These are phyloP conservation scores for Candida peoriensis DNA, from an alignment of 805 yeast species.

Conservation along the genomic window DNA sequence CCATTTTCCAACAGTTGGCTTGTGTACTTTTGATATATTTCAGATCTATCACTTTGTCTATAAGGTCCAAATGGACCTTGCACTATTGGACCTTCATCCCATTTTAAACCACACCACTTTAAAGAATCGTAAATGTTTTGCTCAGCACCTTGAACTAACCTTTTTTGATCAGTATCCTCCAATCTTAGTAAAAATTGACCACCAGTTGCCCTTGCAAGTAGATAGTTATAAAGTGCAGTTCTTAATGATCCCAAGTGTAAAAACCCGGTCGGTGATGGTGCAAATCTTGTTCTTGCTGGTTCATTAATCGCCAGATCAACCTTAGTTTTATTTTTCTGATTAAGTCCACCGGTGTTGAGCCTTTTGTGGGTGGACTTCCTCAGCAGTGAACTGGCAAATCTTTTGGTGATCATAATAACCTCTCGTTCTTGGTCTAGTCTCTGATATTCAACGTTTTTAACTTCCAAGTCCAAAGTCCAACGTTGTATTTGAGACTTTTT, in stretches of 20 bases:
- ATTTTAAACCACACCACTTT: constrained; percentile 65
- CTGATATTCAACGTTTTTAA: no score
- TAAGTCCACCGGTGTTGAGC: no score
- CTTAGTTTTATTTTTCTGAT: no score
- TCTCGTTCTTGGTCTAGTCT: no score
- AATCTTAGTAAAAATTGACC: constrained; percentile 80
- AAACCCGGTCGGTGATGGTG: constrained; percentile 97
- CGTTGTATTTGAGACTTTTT: no score
- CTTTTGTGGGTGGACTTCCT: constrained; percentile 5
- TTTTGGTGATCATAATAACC: no score
- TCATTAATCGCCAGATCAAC: no score
- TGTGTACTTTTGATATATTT: constrained; percentile 59
- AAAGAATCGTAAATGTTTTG: constrained; percentile 69
- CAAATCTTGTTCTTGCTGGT: constrained; percentile 87
- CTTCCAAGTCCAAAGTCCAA: no score
- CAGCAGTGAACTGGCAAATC: no score
- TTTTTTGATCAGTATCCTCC: constrained; percentile 88
- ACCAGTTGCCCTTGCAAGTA: constrained; percentile 70
- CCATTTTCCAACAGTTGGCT: constrained; percentile 55
- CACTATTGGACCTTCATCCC: constrained; percentile 76
- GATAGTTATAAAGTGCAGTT: constrained; percentile 87
- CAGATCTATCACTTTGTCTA: constrained; percentile 75
- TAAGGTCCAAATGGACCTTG: constrained; percentile 59
- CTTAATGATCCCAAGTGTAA: constrained; percentile 91
- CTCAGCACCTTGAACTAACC: constrained; percentile 82